A percentile compares a stretch with the other conserved stretches of the same genome.
These are phyloP conservation scores for Chrysanthemum makinoi DNA, from an alignment of 129 eudicot genomes.

Conservation along the genomic window DNA sequence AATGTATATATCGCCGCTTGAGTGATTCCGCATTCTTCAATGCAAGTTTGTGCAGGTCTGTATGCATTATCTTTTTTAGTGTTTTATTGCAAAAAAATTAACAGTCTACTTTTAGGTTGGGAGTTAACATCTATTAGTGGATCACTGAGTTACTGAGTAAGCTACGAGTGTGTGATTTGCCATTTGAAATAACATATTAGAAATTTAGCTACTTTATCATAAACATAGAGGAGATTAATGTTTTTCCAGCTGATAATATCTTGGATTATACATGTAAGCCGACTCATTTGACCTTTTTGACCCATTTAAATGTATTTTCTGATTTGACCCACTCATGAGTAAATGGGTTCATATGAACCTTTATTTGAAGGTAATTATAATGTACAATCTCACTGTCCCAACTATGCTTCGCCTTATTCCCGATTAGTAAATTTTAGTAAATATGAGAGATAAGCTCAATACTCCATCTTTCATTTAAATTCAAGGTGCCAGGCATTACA, in stretches of 20 bases:
- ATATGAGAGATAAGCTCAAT: no score
- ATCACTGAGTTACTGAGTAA: not conserved
- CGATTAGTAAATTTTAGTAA: not conserved
- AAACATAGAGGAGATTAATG: not conserved
- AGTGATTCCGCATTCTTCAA: no score
- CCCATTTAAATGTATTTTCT: not conserved
- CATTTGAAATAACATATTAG: not conserved
- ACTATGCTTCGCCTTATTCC: not conserved
- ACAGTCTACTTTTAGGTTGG: not conserved
- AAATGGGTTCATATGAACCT: not conserved
- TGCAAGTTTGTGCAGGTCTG: no score
- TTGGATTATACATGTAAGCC: not conserved
- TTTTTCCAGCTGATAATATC: not conserved
- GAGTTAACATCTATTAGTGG: not conserved
- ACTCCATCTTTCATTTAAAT: no score
- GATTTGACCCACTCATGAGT: not conserved
- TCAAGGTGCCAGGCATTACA: slow-evolving; percentile 35
- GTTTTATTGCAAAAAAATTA: no score
- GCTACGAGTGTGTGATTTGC: not conserved
- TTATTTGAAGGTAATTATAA: not conserved
- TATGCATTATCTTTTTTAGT: no score
- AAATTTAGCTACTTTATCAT: not conserved
- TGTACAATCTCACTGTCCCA: not conserved
- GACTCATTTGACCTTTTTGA: not conserved
- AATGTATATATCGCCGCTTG: no score